Base-by-base conservation (phyloP, 306 rosid species). In the Medicago lupulina region DNA sequence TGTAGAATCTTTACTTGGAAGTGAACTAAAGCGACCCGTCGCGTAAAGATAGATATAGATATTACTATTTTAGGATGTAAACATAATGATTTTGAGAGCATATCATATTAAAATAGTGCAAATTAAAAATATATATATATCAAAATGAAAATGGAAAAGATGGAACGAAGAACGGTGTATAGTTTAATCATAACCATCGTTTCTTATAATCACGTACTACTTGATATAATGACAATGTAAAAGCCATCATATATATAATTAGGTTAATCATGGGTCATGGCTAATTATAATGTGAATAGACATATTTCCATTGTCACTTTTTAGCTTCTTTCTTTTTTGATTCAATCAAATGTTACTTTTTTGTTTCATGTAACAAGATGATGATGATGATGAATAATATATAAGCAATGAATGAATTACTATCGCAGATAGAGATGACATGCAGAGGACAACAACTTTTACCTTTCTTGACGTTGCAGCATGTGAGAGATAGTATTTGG, bases 401-500 rank as follows among this genome's bases (percentile, higher is more conserved):
- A 54, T 16, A 9, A 23, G 13, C 50, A 68, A 67, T 74, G 71
- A 81, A 80, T 76, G 70, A 55, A 81, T 67, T 66, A 55, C 40
- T 62, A 58, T 77, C 74, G 89, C 95, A 95, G 99, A 75, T 95
- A 87, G 98, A 90, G 92, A 92, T 95, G 84, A 89, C 79, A 89
- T 90, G 98, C 84, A 92, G 92, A 89, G 98, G 99, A 79, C 97
- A 92, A 43, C 84, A 86, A 67, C 85, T 95, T 41, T 58, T 55
- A 76, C 97, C 97, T 40, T 88, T 85, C 87, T 89, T 92, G 82
- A 95, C 99, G 80, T 88, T 95, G 92, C 90, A 90, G 85, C 92
- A 95, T 75, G 95, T 95, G 73, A 89, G 99, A 83, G 98, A 95
- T 76, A 85, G 72, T 83, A 92, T 95, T 46, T 95, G 99, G 99